Base-by-base conservation (phyloP, 345 rosid genomes). In the Camelina hispida region DNA sequence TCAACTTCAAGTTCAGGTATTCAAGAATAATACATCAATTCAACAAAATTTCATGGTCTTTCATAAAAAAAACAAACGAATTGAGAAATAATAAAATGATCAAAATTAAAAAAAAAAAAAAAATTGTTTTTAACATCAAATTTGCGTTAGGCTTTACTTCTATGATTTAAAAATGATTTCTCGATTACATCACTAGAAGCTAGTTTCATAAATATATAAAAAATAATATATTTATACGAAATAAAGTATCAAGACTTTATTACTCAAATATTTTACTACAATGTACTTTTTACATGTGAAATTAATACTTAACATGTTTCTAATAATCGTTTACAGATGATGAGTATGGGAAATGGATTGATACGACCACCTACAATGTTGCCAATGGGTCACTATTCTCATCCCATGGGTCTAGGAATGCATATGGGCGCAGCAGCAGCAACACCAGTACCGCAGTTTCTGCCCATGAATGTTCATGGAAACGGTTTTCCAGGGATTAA, bases 1-100 rank as follows among this genome's bases (percentile, higher is more conserved):
- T 73, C 97, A 91, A 81, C 83, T 79, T 78, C 97, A 88, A 78
- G 69, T 88, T 40, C 93, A 86, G 97, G 98, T 93, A 84, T 25
- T 42, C 62, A 14, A 58, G 57, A 10, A 5, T 63, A 13, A 40
- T 14, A 40, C 54, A 72, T 40, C 28, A 17, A 12, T 60, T 61
- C 60, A 62, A 40, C 15, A 60, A 25, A 61, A 13, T 51, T 61
- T 51, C 51, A 44, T 61, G 61, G 12, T 28, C 17, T 52, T 18
- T 3, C 11, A 59, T 20, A 0, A 15, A 37, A 32, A 32, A 35
- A 4, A 16, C 9, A 5, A 7, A 34, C n/a, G 15, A 28, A 10
- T 18, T 34, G 42, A 66, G 17, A 48, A 14, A 1, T 58, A 14
- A 47, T 10, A 23, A 47, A 63, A 64, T 46, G 28, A 23, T 1